Base-by-base conservation (phyloP, 1,284 basidiomycete genomes). In the Trichosporon coremiiforme region DNA sequence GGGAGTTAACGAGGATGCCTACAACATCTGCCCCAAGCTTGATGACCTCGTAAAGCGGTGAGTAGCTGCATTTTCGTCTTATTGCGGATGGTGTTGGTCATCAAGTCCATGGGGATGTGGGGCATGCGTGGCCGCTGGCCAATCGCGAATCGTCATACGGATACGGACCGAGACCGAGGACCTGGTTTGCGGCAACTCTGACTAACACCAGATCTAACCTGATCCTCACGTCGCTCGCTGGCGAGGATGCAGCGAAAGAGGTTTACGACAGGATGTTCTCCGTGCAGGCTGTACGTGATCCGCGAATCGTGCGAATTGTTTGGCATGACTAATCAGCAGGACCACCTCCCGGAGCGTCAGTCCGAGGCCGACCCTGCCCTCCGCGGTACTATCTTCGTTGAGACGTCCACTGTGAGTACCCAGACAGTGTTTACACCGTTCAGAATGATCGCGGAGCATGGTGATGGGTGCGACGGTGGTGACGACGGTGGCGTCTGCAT, bases 151-250 rank as follows among this genome's bases (percentile, higher is more conserved):
- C 33, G 50, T 10, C 33, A 35, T 55, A 17, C 25, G 25, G 25
- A 25, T 25, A 25, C 15, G 13, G 9, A 50, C 8, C 25, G 41
- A 20, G 33, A 25, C 47, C 17, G 66, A 63, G 47, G 67, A 53
- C 22, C 50, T 10, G 20, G 15, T 4, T 53, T 17, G 41, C 41
- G 50, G n/a, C 20, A 10, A 20, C 4, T 29, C 15, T 65, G 63
- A 45, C 60, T 65, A 10, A 70, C 60, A 15, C 13, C 85, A 90
- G 76, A 10, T 91, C 91, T 79, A 92, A 96, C 82, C 84, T 96
- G 74, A 87, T 96, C 77, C 85, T 96, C 78, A 91, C 91, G 55
- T 90, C 88, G 72, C 86, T 96, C 33, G 87, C 88, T 15, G 88
- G 87, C 74, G 94, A 97, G 76, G 87, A 87, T 8, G 91, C 88